Base-by-base conservation (phyloP, 2,329 filamentous ascomycete genomes). In the Sphaerulina populicola region DNA sequence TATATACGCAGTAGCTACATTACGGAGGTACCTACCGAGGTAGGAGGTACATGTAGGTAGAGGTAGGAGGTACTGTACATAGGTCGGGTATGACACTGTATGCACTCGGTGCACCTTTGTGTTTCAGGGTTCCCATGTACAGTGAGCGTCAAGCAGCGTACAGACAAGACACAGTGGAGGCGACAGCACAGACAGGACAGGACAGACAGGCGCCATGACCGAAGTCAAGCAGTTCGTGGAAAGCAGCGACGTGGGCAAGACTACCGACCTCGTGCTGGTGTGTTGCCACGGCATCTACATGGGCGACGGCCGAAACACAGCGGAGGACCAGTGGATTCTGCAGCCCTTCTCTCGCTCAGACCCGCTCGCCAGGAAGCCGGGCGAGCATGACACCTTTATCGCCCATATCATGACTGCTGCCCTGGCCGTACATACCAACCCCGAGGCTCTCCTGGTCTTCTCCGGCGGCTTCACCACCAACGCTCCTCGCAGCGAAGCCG, bases 281-380 rank as follows among this genome's bases (percentile, higher is more conserved):
- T 93, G 88, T 72, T 90, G 88, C 66, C 88, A 94, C 69, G 86
- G 81, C 27, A 87, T 91, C 52, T 94, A 85, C 75, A 69, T 74
- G 11, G 82, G 82, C 35, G 55, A 55, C 44, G 39, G n/a, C 44
- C 53, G 52, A 49, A 53, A 49, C 27, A 44, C 44, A 3, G 54
- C 60, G n/a, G 70, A 73, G 37, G 44, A 53, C n/a, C 66, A 70
- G 44, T 81, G 79, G 79, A 74, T 88, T 29, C 82, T 94, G 12
- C 83, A 87, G 47, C 72, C 77, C 30, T 94, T 93, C 63, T 89
- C 95, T 49, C 60, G 61, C 23, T 69, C 69, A 5, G 61, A 71
- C 45, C 49, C 63, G 12, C 49, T 58, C 9, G 69, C 61, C 12
- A 56, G 60, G 30, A 74, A 74, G 65, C 73, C 70, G 15, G 83